Base-by-base conservation (phyloP, 148 eudicot species). In the Nepenthes gracilis region DNA sequence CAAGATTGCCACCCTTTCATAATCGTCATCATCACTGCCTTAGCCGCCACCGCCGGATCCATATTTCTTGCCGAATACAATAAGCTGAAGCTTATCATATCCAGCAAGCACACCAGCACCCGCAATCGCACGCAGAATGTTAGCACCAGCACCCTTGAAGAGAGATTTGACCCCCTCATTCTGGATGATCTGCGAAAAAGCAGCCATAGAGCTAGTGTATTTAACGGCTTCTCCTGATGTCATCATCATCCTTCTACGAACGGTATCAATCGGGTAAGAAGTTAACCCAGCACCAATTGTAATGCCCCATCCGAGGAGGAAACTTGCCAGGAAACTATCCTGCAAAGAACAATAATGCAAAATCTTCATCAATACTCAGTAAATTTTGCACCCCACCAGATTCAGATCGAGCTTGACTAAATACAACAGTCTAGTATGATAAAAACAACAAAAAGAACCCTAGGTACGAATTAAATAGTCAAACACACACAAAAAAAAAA, bases 171-270 rank as follows among this genome's bases (percentile, higher is more conserved):
- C 35, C 32, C 77, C 77, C 57, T 73, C 77, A 13, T 73, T 73
- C 72, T 67, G 63, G 7, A 73, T 32, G 23, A 73, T 73, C 35
- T 73, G 72, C 2, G 33, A 2, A 47, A 73, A 73, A 2, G 77
- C 72, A 59, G 67, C 77, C 38, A 73, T 2, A 4, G 72, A 67
- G 64, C 72, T 73, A 64, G 59, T 68, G 72, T 73, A 63, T 70
- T 68, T 73, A 33, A 73, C 72, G 2, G 77, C 77, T 43, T 73
- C 77, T 47, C 76, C 76, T 14, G 71, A 72, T 57, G 71, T 72
- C 76, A 72, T 72, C 76, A 72, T 72, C 23, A 23, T 23, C 23
- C 23, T 23, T 23, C 23, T 23, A 23, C 23, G 23, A 23, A 23
- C 23, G 23, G 23, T 23, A 23, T 23, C 23, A 23, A 23, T 23